These are phyloP conservation scores for Myriosclerotinia scirpicola DNA, from an alignment of 2,329 filamentous ascomycete genomes.

Conservation along the genomic window DNA sequence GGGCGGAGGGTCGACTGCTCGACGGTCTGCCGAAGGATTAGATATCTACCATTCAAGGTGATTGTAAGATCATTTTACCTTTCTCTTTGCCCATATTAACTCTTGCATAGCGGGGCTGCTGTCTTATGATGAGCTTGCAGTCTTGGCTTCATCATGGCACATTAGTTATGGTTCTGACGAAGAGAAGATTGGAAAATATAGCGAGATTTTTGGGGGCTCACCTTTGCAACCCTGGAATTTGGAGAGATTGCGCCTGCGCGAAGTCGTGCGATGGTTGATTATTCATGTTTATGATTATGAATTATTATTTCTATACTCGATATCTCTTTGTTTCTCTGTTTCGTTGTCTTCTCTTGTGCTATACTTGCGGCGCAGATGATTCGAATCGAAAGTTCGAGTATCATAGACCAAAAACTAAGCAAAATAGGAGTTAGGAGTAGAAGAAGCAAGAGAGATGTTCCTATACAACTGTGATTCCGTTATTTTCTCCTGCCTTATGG, in stretches of 20 bases:
- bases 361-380: not conserved
- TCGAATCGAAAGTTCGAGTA: constrained; percentile 17
- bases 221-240: constrained; percentile 33
- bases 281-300: constrained; percentile 27
- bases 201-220: constrained; percentile 24
- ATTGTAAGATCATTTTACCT: constrained; percentile 47
- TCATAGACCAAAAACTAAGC: not conserved
- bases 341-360: not conserved
- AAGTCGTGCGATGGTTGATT: constrained; percentile 34
- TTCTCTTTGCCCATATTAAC: constrained; percentile 75
- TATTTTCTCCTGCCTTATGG: not conserved
- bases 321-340: constrained; percentile 7
- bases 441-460: not conserved
- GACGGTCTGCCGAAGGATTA: constrained; percentile 58
- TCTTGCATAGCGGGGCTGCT: constrained; percentile 66
- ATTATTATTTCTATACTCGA: constrained; percentile 17
- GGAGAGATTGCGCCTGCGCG: constrained; percentile 32
- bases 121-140: constrained; percentile 59
- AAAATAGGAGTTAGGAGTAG: not conserved
- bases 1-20: constrained; percentile 84
- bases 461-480: not conserved
- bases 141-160: constrained; percentile 47
- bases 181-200: not conserved
- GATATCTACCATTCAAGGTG: constrained; percentile 11
- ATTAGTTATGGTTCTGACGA: constrained; percentile 36